A percentile compares a stretch with the other conserved stretches of the same genome.
These are phyloP conservation scores for Suillus clintonianus DNA, from an alignment of 768 basidiomycete genomes.

Conservation along the genomic window DNA sequence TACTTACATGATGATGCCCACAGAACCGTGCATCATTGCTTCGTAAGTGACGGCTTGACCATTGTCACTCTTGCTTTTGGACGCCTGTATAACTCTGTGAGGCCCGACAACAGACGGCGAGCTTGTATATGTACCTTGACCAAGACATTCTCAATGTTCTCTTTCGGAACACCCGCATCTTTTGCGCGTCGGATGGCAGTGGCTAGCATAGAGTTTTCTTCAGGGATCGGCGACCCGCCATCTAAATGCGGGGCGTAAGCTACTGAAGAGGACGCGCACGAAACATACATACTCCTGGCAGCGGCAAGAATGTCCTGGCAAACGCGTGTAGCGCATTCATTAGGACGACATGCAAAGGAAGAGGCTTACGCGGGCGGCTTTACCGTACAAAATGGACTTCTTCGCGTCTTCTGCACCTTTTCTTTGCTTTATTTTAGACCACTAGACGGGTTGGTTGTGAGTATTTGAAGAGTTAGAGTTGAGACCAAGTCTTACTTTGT, in stretches of 20 bases:
- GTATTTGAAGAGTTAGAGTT: neutral
- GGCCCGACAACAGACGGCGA: neutral
- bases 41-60: slow-evolving; percentile 59
- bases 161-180: slow-evolving; percentile 63
- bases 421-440: slow-evolving; percentile 76
- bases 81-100: slow-evolving; percentile 33
- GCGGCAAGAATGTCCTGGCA: slow-evolving; percentile 62
- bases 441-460: slow-evolving; percentile 39
- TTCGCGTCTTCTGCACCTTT: slow-evolving; percentile 67
- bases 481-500: slow-evolving; percentile 32
- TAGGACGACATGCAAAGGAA: neutral
- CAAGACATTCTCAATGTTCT: slow-evolving; percentile 66
- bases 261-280: neutral
- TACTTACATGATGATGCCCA: slow-evolving; percentile 66
- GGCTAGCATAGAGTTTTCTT: slow-evolving; percentile 54
- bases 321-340: slow-evolving; percentile 3
- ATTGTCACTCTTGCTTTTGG: slow-evolving; percentile 47
- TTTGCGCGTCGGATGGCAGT: slow-evolving; percentile 56
- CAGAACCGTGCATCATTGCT: slow-evolving; percentile 56
- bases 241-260: slow-evolving; percentile 32
- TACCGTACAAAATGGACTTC: slow-evolving; percentile 59
- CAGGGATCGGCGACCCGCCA: slow-evolving; percentile 58
- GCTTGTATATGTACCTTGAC: slow-evolving; percentile 42
- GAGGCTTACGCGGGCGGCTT: slow-evolving; percentile 51
- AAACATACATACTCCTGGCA: slow-evolving; percentile 49